Evolutionary conservation across 1,284 basidiomycete genomes (phyloP).

Genomic region (Ganoderma lucidum): DNA sequence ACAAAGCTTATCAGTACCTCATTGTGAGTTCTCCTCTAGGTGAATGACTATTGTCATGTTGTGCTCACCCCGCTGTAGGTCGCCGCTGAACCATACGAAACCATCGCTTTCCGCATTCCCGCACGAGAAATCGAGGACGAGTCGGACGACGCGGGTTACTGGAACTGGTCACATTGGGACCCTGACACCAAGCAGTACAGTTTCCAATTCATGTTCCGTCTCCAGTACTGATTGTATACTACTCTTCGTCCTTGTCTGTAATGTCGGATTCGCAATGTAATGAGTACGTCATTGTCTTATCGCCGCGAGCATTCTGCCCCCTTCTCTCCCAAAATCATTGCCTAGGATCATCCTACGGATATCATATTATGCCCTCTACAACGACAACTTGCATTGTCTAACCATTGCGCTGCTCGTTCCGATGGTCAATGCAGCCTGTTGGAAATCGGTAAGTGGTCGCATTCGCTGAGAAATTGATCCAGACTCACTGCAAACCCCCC

Average conservation of each 20-base stretch:
- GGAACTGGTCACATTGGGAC: conserved; percentile 99
- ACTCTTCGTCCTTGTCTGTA: conserved; percentile 15
- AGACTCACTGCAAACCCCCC: not conserved
- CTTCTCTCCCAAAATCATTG: not conserved
- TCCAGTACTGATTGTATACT: conserved; percentile 56
- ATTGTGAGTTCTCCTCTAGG: conserved; percentile 68
- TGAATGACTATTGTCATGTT: conserved; percentile 15
- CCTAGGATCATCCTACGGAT: not conserved
- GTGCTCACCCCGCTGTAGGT: conserved; percentile 61
- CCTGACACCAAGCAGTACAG: conserved; percentile 95
- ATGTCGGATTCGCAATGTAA: conserved; percentile 5
- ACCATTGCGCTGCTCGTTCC: not conserved
- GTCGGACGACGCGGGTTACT: conserved; percentile 87
- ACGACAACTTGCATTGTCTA: not conserved
- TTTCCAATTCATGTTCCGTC: conserved; percentile 93
- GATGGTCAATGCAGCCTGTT: not conserved
- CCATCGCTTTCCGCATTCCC: conserved; percentile 97
- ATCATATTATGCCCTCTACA: not conserved
- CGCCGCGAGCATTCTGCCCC: not conserved
- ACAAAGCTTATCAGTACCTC: conserved; percentile 96
- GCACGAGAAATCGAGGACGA: conserved; percentile 97
- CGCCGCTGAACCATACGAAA: conserved; percentile 98
- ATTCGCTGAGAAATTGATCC: not conserved
- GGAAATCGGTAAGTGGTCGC: not conserved
- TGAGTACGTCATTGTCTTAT: not conserved